Evolutionary conservation across 805 yeast species (phyloP), one percentile per base, ranked within the genome.

Genomic region (Kregervanrija pseudodelftensis): DNA sequence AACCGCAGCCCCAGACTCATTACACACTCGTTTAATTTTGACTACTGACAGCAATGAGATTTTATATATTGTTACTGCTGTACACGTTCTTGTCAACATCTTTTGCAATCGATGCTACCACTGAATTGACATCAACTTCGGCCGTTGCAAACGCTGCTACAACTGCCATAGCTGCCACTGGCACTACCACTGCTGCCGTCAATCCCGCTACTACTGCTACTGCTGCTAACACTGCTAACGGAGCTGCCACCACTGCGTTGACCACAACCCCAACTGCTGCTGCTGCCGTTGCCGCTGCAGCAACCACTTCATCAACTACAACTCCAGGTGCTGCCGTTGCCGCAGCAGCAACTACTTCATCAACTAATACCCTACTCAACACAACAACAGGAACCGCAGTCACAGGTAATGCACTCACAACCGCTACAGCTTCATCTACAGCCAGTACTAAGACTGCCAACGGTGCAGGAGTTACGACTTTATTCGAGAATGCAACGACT

Each of bases 401-500:
- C 11, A 16, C 42, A 0, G 36, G 42, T 4, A 14, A 36, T 8
- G 28, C 47, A 2, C 16, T 41, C 5, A 42, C 56, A 12, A 31
- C 58, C 28, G 45, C 49, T 16, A 37, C 42, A 11, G 35, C 49
- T n/a, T 38, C 53, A 1, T 39, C 54, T 10, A 22, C 46, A 4
- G 36, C 55, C 1, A 30, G 50, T 1, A 39, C 47, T 17, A 17
- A 17, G 22, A 17, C 22, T 7, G 44, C 47, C 10, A 33, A 68
- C 1, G 50, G 68, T 22, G 8, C 28, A 2, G 28, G 28, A 22
- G 28, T 22, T 7, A 22, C 8, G 8, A 22, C 28, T 22, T 4
- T 75, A 12, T 76, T 80, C 73, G 75, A 65, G 8, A 22, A 22
- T 22, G 28, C 28, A 3, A 42, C 49, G 10, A 14, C 61, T 8